Evolutionary conservation across 1,139 yeast genomes (phyloP).

Genomic region (Hyphopichia wangnamkhiaoensis): DNA sequence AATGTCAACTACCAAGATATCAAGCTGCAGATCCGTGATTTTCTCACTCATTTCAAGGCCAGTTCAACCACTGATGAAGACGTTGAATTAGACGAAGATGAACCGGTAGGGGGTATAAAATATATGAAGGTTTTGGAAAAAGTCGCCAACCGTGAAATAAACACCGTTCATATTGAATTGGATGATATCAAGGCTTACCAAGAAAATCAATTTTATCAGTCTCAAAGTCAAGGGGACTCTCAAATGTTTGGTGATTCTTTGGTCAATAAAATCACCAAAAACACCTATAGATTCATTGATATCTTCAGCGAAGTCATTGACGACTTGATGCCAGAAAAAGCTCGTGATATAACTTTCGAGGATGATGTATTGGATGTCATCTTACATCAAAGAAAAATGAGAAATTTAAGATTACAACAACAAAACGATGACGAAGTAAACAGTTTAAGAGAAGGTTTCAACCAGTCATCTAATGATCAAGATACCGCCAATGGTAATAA

Average conservation of each 20-base stretch:
- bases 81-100: constrained; percentile 20
- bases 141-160: constrained; percentile 78
- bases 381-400: constrained; percentile 80
- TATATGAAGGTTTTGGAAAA: constrained; percentile 75
- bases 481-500: constrained; percentile 17
- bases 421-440: constrained; percentile 60
- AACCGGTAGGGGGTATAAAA: constrained; percentile 55
- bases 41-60: constrained; percentile 60
- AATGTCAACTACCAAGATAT: constrained; percentile 64
- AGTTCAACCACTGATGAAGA: constrained; percentile 22
- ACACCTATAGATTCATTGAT: constrained; percentile 79
- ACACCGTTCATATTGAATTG: constrained; percentile 71
- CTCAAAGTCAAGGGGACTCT: constrained; percentile 22
- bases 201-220: constrained; percentile 35
- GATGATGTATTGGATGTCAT: constrained; percentile 95
- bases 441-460: constrained; percentile 39
- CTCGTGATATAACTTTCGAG: constrained; percentile 71
- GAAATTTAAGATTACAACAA: constrained; percentile 72
- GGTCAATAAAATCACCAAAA: constrained; percentile 61
- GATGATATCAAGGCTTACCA: constrained; percentile 81
- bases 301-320: constrained; percentile 76
- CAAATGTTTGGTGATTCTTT: constrained; percentile 35
- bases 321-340: constrained; percentile 79
- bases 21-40: constrained; percentile 53
- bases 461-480: constrained; percentile 5